A percentile compares a stretch with the other conserved stretches of the same genome.
These are phyloP conservation scores for Silene uniflora DNA, from an alignment of 148 eudicot species.

Conservation along the genomic window DNA sequence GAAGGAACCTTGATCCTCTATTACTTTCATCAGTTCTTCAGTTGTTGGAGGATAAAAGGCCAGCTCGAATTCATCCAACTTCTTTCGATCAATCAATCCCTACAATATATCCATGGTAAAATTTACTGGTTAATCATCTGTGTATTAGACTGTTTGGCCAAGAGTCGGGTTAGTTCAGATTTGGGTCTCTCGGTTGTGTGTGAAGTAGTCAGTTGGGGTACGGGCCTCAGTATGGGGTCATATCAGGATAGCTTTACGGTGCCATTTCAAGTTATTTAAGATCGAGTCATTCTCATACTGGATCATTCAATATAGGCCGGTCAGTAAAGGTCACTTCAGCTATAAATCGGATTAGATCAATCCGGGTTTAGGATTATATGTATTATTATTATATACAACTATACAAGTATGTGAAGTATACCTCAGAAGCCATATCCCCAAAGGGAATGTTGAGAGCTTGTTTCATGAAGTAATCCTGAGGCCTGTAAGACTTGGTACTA, in stretches of 20 bases:
- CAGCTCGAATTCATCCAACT: slow-evolving; percentile 18
- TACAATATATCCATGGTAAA: slow-evolving; percentile 6
- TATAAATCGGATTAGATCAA: no score
- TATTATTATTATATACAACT: no score
- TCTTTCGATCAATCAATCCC: slow-evolving; percentile 22
- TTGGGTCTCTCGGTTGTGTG: neutral
- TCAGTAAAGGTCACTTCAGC: no score
- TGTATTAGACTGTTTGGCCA: no score
- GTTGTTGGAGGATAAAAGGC: slow-evolving; percentile 26
- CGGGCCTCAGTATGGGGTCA: neutral
- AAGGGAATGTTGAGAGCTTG: slow-evolving; percentile 12
- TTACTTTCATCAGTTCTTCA: slow-evolving; percentile 16
- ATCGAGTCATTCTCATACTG: neutral
- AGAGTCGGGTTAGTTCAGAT: neutral
- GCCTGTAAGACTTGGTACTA: neutral
- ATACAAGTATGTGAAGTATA: neutral
- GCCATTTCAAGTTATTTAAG: neutral
- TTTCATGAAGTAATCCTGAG: slow-evolving; percentile 15
- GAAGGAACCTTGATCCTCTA: slow-evolving; percentile 21
- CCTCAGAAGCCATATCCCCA: slow-evolving; percentile 20
- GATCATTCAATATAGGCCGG: neutral
- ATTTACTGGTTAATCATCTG: neutral
- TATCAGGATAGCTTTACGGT: no score
- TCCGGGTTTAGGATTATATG: neutral
- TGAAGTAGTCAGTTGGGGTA: neutral